Evolutionary conservation across 2,329 filamentous ascomycete genomes (phyloP).

Genomic region (Fusarium miscanthi): DNA sequence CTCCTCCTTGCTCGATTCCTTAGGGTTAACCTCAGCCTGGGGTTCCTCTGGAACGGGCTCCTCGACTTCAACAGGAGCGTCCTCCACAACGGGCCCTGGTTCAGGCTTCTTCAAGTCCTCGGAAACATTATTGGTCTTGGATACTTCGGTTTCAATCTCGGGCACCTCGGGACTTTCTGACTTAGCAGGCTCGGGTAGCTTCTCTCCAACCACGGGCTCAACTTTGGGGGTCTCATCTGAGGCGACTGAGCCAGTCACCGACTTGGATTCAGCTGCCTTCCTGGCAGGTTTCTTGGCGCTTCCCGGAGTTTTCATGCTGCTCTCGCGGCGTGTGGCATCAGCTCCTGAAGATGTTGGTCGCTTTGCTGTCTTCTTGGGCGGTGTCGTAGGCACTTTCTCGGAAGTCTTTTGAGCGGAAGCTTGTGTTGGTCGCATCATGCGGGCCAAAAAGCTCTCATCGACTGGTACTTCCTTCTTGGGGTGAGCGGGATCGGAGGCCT

Average conservation of each 20-base stretch:
- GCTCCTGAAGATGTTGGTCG: constrained; percentile 39
- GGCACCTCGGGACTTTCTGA: constrained; percentile 9
- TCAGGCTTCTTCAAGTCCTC: constrained; percentile 9
- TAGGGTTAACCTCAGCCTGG: constrained; percentile 1
- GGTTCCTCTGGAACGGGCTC: constrained; percentile 18
- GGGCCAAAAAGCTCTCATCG: constrained; percentile 79
- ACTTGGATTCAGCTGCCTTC: constrained; percentile 18
- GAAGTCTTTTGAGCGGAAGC: constrained; percentile 74
- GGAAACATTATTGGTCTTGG: not conserved
- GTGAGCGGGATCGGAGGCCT: constrained; percentile 46
- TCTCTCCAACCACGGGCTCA: constrained; percentile 12
- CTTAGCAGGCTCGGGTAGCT: constrained; percentile 9
- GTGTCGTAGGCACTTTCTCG: constrained; percentile 67
- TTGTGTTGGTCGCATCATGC: constrained; percentile 83
- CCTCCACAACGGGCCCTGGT: constrained; percentile 9
- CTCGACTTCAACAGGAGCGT: constrained; percentile 28
- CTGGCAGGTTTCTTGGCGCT: constrained; percentile 38
- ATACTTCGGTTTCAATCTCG: not conserved
- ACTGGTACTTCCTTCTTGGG: constrained; percentile 66
- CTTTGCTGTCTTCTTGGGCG: constrained; percentile 56
- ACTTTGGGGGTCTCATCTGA: constrained; percentile 9
- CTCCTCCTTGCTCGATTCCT: constrained; percentile 8
- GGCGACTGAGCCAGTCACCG: not conserved
- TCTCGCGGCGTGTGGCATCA: constrained; percentile 37
- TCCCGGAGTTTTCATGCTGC: constrained; percentile 39